A percentile compares a stretch with the other conserved stretches of the same genome.
phyloP scores from a whole-genome alignment of 345 rosid species.

The Tarenaya hassleriana region DNA sequence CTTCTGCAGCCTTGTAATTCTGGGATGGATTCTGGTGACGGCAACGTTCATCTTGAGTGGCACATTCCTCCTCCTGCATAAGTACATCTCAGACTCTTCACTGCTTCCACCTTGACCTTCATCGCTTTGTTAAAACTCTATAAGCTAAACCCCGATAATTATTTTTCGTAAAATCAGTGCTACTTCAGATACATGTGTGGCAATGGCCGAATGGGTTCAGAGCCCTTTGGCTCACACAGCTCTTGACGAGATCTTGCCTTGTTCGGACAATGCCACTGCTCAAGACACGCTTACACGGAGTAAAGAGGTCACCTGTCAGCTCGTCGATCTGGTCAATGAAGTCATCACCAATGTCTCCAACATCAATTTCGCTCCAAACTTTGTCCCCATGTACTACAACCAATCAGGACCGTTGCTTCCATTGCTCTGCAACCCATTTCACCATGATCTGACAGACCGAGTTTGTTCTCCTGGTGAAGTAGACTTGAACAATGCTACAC shows the following conservation, averaged over 20 bases:
- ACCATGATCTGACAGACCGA: constrained; percentile 50
- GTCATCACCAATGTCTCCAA: constrained; percentile 94
- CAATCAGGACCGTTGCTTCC: constrained; percentile 91
- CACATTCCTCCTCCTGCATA: constrained; percentile 79
- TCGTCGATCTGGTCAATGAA: constrained; percentile 67
- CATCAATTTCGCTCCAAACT: constrained; percentile 83
- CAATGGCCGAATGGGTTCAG: constrained; percentile 83
- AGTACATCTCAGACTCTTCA: constrained; percentile 43
- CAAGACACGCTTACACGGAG: constrained; percentile 59
- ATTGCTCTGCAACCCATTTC: constrained; percentile 72
- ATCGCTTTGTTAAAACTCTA: background rate
- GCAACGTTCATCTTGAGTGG: constrained; percentile 89
- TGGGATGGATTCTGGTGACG: constrained; percentile 89
- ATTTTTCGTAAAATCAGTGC: constrained; percentile 39
- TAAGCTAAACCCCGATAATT: background rate
- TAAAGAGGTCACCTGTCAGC: constrained; percentile 72
- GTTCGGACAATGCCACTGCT: constrained; percentile 70
- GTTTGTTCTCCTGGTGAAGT: constrained; percentile 69
- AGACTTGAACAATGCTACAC: constrained; percentile 64
- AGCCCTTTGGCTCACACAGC: constrained; percentile 78
- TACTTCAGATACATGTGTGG: constrained; percentile 80
- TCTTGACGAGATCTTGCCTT: constrained; percentile 75
- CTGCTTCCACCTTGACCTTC: constrained; percentile 1
- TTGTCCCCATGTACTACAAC: constrained; percentile 65
- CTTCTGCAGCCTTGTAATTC: constrained; percentile 60